A percentile compares a stretch with the other conserved stretches of the same genome.
Conservation (phyloP, 164 flowering plant genomes). For the Dillenia suffruticosa region DNA sequence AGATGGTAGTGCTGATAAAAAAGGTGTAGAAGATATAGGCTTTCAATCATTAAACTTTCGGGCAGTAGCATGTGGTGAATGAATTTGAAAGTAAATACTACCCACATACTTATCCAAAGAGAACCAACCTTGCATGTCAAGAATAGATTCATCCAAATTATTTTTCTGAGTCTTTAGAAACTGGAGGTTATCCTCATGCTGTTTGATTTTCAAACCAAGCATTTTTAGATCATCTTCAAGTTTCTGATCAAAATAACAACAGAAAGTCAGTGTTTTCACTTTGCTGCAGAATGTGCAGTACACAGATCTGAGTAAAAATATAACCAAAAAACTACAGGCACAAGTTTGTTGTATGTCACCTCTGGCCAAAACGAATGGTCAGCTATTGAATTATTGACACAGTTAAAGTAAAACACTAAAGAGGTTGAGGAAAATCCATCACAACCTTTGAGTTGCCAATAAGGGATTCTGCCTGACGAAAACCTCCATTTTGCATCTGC, state of each 20-base stretch:
- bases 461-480: slow-evolving; percentile 22
- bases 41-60: too few relatives aligned
- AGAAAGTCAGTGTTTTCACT: not conserved
- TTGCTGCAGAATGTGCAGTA: too few relatives aligned
- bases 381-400: too few relatives aligned
- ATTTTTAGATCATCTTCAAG: slow-evolving; percentile 57
- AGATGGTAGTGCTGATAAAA: too few relatives aligned
- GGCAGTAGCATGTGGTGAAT: too few relatives aligned
- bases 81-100: too few relatives aligned
- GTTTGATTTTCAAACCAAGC: slow-evolving; percentile 59
- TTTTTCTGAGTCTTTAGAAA: slow-evolving; percentile 41
- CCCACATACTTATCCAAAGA: not conserved
- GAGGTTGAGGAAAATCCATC: not conserved
- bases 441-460: slow-evolving; percentile 39
- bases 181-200: slow-evolving; percentile 63
- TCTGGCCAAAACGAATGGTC: too few relatives aligned
- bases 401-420: not conserved
- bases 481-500: slow-evolving; percentile 35
- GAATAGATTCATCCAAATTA: slow-evolving; percentile 59
- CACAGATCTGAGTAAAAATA: too few relatives aligned
- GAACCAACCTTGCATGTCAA: slow-evolving; percentile 68
- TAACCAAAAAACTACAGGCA: too few relatives aligned
- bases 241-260: slow-evolving; percentile 38
- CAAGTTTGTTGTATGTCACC: too few relatives aligned
- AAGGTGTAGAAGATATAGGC: too few relatives aligned